Conservation (phyloP, 164 flowering plant species). For the Vitis vinifera region ASM3070453v1 NC_081822.1:400001-400500, state of each 20-base stretch:
- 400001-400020: constrained; percentile 30
- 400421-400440: neutral
- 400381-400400: neutral
- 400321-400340: neutral
- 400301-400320: neutral
- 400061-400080: constrained; percentile 21
- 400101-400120: constrained; percentile 5
- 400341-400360: too few relatives aligned
- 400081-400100: constrained; percentile 14
- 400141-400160: constrained; percentile 1
- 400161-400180: neutral
- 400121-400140: constrained; percentile 1
- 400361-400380: neutral
- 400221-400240: constrained; percentile 1
- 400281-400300: neutral
- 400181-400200: neutral
- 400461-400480: neutral
- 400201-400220: constrained; percentile 1
- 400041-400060: constrained; percentile 16
- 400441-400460: constrained; percentile 2
- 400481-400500: too few relatives aligned
- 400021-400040: constrained; percentile 30
- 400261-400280: too few relatives aligned
- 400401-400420: constrained; percentile 2
- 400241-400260: too few relatives aligned